Conservation (phyloP, 495 filamentous ascomycete genomes). For the Neurospora sp. region DNA sequence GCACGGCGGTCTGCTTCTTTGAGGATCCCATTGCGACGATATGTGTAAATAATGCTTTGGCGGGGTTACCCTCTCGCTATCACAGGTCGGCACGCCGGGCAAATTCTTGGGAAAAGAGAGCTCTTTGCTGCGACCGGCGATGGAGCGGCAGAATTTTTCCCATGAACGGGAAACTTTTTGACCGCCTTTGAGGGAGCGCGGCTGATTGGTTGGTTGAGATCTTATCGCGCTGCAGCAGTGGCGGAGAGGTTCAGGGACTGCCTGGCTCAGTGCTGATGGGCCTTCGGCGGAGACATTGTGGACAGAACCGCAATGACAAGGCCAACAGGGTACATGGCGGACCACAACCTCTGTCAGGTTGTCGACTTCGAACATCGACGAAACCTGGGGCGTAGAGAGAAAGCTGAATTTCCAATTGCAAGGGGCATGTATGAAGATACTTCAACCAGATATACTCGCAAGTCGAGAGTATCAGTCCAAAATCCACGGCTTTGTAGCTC, state of each 20-base stretch:
- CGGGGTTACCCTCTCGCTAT: slow-evolving; percentile 8
- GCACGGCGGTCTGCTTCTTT: not conserved
- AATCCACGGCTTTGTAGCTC: not conserved
- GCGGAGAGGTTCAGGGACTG: not conserved
- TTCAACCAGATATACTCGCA: not conserved
- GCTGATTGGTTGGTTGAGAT: not conserved
- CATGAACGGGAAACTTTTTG: slow-evolving; percentile 17
- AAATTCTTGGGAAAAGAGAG: slow-evolving; percentile 13
- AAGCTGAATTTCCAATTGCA: not conserved
- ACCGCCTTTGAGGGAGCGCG: slow-evolving; percentile 14
- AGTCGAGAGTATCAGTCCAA: not conserved
- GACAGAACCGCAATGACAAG: not conserved
- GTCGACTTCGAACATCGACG: not conserved
- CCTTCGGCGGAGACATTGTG: not conserved
- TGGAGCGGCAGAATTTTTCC: slow-evolving; percentile 23
- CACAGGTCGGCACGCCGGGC: slow-evolving; percentile 1
- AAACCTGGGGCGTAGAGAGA: not conserved
- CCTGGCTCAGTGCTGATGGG: not conserved
- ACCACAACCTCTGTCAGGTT: not conserved
- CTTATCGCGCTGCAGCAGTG: not conserved
- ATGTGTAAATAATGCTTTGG: slow-evolving; percentile 2
- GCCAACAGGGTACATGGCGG: not conserved
- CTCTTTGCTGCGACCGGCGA: not conserved
- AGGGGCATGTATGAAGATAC: not conserved
- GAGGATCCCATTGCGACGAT: not conserved